Evolutionary conservation across 2,329 filamentous ascomycete species (phyloP).

Genomic region (Pestalotiopsis sp.): DNA sequence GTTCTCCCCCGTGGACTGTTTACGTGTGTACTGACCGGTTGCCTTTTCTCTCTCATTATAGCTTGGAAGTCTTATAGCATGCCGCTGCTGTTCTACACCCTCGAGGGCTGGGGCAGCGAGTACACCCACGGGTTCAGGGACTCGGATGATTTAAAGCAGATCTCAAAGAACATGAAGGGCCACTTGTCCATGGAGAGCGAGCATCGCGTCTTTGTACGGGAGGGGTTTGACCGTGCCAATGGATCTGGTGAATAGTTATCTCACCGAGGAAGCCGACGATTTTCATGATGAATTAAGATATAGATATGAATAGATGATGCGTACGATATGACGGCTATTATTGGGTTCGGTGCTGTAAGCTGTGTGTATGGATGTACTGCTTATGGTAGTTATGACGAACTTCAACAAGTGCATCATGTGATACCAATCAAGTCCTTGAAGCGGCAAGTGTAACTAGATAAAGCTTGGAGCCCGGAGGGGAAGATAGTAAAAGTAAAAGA

Average conservation of each 20-base stretch:
- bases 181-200: neutral
- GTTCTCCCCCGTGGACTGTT: too few species aligned
- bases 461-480: too few species aligned
- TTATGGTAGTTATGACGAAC: too few species aligned
- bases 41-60: neutral
- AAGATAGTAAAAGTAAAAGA: too few species aligned
- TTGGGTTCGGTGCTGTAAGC: too few species aligned
- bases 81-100: slow-evolving; percentile 14
- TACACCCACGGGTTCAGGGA: neutral
- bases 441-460: too few species aligned
- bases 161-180: neutral
- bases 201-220: neutral
- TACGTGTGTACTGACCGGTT: neutral
- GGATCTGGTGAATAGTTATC: neutral
- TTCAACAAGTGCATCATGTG: too few species aligned
- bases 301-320: neutral
- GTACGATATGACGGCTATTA: neutral
- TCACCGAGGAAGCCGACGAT: neutral
- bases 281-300: neutral
- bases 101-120: slow-evolving; percentile 9
- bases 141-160: neutral
- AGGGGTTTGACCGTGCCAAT: neutral
- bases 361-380: too few species aligned
- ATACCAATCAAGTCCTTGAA: neutral
- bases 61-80: slow-evolving; percentile 16